Evolutionary conservation across 73 alveolate species (phyloP).

Genomic region (Loxodes magnus): DNA sequence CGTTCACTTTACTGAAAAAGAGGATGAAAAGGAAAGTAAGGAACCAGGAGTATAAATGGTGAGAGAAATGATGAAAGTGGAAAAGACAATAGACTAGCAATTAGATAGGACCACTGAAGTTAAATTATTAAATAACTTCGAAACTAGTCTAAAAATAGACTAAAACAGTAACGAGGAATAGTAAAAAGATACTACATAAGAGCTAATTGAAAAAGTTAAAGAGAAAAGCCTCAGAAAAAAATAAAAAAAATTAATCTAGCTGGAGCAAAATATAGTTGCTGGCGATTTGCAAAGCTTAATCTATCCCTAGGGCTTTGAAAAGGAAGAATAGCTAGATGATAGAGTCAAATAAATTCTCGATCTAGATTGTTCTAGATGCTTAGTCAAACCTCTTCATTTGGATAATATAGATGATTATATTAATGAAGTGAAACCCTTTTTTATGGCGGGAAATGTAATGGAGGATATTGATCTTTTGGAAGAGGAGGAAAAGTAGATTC

Average conservation of each 20-base stretch:
- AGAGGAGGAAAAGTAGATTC: slow-evolving; percentile 15
- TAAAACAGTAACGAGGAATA: slow-evolving; percentile 1
- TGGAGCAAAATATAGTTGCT: too few species aligned
- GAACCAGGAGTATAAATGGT: slow-evolving; percentile 62
- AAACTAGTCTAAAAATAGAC: neutral
- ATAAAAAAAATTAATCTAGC: slow-evolving; percentile 9
- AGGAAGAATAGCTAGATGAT: too few species aligned
- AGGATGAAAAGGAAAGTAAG: slow-evolving; percentile 47
- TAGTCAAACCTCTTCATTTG: neutral
- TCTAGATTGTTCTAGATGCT: too few species aligned
- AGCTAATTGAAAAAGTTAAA: slow-evolving; percentile 13
- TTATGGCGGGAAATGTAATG: slow-evolving; percentile 30
- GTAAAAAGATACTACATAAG: slow-evolving; percentile 12
- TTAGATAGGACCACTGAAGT: slow-evolving; percentile 17
- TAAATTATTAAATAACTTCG: slow-evolving; percentile 1
- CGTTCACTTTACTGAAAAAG: slow-evolving; percentile 83
- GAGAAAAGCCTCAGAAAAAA: slow-evolving; percentile 1
- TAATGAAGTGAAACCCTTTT: slow-evolving; percentile 29
- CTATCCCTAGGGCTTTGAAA: too few species aligned
- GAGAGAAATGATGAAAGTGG: slow-evolving; percentile 61
- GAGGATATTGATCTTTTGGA: neutral
- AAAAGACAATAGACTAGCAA: slow-evolving; percentile 33
- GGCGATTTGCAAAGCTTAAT: too few species aligned
- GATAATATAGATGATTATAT: neutral
- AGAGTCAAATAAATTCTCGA: too few species aligned